Evolutionary conservation across 163 green algal species (phyloP).

Genomic region (Trebouxiophyceae sp.): DNA sequence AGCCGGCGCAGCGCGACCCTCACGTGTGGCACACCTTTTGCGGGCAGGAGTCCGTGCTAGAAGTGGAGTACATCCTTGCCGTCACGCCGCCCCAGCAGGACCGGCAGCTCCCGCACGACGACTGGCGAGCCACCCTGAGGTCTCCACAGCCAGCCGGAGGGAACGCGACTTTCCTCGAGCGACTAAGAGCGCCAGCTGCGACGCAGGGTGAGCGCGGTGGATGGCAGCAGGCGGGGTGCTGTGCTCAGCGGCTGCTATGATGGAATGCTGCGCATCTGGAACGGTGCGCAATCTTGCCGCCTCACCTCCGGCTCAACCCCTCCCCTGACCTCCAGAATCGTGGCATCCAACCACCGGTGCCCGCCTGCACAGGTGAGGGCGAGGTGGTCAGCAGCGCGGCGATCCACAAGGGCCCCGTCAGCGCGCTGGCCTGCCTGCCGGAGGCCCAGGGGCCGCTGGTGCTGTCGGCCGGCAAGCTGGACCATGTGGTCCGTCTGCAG

Average conservation of each 20-base stretch:
- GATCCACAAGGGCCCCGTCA: constrained; percentile 48
- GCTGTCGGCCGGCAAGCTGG: constrained; percentile 51
- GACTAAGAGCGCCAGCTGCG: too few relatives aligned
- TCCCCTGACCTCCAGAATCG: constrained; percentile 1
- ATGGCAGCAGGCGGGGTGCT: constrained; percentile 5
- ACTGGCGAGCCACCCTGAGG: constrained; percentile 71
- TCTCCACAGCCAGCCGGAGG: too few relatives aligned
- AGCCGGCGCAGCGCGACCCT: too few relatives aligned
- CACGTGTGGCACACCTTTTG: too few relatives aligned
- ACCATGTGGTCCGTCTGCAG: constrained; percentile 47
- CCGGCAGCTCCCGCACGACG: constrained; percentile 61
- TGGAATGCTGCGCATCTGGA: constrained; percentile 55
- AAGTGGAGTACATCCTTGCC: constrained; percentile 88
- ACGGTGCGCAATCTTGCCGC: too few relatives aligned
- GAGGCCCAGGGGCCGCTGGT: constrained; percentile 26
- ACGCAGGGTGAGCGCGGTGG: constrained; percentile 58
- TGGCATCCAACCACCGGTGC: background rate
- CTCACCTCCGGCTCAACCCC: too few relatives aligned
- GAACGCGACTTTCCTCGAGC: too few relatives aligned
- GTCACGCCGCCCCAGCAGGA: constrained; percentile 68
- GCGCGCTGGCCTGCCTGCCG: constrained; percentile 19
- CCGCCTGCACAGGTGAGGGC: constrained; percentile 6
- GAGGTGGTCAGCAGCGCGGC: constrained; percentile 9
- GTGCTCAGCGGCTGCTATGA: constrained; percentile 54
- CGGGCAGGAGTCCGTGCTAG: constrained; percentile 55